phyloP scores from a whole-genome alignment of 2,329 filamentous ascomycete genomes.

The Colletotrichum noveboracense region DNA sequence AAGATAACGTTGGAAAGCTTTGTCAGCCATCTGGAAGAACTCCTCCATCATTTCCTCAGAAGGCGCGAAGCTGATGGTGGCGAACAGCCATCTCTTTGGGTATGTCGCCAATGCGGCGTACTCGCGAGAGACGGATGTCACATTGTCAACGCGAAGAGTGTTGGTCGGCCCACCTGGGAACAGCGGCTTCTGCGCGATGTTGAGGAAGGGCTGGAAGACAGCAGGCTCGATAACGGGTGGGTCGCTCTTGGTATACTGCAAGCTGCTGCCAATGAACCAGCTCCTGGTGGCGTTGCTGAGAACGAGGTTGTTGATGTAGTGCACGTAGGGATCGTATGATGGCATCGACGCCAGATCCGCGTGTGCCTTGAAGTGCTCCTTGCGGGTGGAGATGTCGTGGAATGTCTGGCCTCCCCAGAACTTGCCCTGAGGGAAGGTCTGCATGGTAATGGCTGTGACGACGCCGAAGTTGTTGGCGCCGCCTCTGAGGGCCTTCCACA shows the following conservation, averaged over 20 bases:
- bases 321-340: neutral
- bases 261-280: constrained; percentile 1
- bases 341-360: neutral
- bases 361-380: neutral
- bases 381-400: neutral
- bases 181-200: neutral
- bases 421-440: neutral
- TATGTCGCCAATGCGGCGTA: neutral
- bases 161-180: neutral
- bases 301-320: constrained; percentile 7
- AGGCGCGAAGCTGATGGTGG: constrained; percentile 1
- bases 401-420: constrained; percentile 6
- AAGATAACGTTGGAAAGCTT: neutral
- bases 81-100: neutral
- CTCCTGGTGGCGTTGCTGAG: neutral
- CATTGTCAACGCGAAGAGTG: neutral
- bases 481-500: constrained; percentile 49
- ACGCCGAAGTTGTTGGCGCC: constrained; percentile 50
- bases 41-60: neutral
- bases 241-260: constrained; percentile 3
- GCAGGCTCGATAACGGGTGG: neutral
- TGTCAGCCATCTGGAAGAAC: neutral
- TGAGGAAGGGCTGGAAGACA: neutral
- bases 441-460: constrained; percentile 25
- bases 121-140: neutral